Base-by-base conservation (phyloP, 2,329 filamentous ascomycete species). In the Phyllachora maydis region DNA sequence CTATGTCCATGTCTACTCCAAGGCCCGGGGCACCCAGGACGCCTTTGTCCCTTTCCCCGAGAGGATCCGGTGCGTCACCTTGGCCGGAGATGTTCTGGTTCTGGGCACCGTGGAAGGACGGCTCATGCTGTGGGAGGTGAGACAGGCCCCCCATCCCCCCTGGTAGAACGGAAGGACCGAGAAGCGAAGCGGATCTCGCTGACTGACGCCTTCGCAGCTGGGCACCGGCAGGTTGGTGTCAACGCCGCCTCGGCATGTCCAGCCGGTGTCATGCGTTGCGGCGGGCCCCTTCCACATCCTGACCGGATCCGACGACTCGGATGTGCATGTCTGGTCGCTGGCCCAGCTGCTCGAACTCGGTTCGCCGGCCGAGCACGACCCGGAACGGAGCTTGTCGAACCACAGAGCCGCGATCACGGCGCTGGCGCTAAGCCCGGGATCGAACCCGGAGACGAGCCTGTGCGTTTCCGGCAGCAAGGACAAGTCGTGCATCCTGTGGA, bases 401-500 rank as follows among this genome's bases (percentile, higher is more conserved):
- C 79, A 90, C 43, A 65, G 75, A 16, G 71, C 66, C 31, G 74
- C 61, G 41, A 70, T 83, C 45, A 85, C 66, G 30, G 65, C 59
- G 24, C 41, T 76, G 11, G 48, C 47, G 4, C 49, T 61, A 20
- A 72, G 76, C 11, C 68, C 77, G 38, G 73, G 74, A 40, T 54
- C 60, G 29, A 72, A 67, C 41, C 42, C 51, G 10, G 65, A 70
- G 36, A 74, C 74, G 28, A 85, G 78, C 43, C 69, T 95, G 30
- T 83, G 76, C 28, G 62, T 93, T 11, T 90, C 85, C 3, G 67
- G 72, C 5, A 79, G 79, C 33, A 70, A 66, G 36, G 88, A 95
- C 50, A 83, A 78, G 47, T 88, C 79, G 6, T 79, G 79, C 35
- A 72, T 92, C 37, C 59, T 91, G 29, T 98, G 88, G 88, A 83